Evolutionary conservation across 129 eudicot species (phyloP).

Genomic region (Flaveria trinervia): DNA sequence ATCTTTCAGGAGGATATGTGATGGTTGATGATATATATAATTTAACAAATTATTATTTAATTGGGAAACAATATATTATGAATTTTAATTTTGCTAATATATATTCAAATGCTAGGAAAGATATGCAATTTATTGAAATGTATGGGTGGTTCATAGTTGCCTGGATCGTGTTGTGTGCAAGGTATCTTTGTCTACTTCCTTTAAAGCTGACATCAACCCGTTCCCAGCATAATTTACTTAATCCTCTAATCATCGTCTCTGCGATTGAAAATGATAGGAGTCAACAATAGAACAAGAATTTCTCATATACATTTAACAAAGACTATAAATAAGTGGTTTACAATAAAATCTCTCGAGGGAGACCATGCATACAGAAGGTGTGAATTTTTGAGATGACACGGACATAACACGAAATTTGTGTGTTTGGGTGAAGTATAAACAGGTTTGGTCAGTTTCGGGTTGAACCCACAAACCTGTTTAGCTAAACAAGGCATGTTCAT

Average conservation of each 20-base stretch:
- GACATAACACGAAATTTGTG: too few relatives aligned
- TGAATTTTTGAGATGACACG: too few relatives aligned
- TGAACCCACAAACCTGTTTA: too few relatives aligned
- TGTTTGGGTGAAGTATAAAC: too few relatives aligned
- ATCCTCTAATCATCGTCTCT: constrained; percentile 72
- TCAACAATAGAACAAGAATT: not conserved
- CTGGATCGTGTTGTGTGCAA: constrained; percentile 94
- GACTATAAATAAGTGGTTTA: not conserved
- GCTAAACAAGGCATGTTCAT: too few relatives aligned
- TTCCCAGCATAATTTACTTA: constrained; percentile 76
- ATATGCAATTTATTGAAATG: constrained; percentile 11
- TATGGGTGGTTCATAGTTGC: constrained; percentile 41
- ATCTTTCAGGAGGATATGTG: constrained; percentile 1
- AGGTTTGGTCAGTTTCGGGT: too few relatives aligned
- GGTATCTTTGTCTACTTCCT: constrained; percentile 72
- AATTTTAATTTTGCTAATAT: not conserved
- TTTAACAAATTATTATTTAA: not conserved
- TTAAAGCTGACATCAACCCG: constrained; percentile 81
- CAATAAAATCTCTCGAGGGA: not conserved
- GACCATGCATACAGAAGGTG: not conserved
- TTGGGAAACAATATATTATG: not conserved
- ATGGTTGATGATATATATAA: not conserved
- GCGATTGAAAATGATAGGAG: constrained; percentile 10
- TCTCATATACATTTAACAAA: not conserved
- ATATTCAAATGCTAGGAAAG: constrained; percentile 6